Conservation (phyloP, 345 rosid species). For the Gossypium anomalum region DNA sequence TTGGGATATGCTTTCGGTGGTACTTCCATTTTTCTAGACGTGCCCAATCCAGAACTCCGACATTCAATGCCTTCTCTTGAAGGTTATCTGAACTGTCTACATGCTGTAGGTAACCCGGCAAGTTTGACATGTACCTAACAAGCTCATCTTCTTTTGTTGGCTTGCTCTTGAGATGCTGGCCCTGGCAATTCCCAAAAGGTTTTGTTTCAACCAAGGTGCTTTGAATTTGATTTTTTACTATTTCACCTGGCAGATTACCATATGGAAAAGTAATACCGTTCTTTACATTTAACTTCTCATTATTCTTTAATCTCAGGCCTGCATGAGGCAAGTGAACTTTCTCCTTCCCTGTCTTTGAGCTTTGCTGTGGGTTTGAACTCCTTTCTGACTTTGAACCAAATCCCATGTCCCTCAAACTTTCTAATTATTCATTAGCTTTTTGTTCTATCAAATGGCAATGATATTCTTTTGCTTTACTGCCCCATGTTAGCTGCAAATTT, state of each 20-base stretch:
- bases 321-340: conserved; percentile 22
- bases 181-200: conserved; percentile 24
- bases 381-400: conserved; percentile 31
- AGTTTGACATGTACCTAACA: conserved; percentile 69
- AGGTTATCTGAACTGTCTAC: conserved; percentile 40
- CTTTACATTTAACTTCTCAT: conserved; percentile 34
- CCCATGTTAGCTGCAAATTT: conserved; percentile 16
- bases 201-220: conserved; percentile 28
- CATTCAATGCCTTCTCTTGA: conserved; percentile 63
- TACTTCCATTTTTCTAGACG: conserved; percentile 63
- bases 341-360: conserved; percentile 39
- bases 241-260: conserved; percentile 21
- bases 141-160: conserved; percentile 52
- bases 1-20: conserved; percentile 24
- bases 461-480: conserved; percentile 13
- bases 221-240: conserved; percentile 16
- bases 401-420: conserved; percentile 27
- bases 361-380: conserved; percentile 30
- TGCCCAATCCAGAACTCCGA: conserved; percentile 90
- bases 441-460: conserved; percentile 23
- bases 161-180: conserved; percentile 28
- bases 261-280: conserved; percentile 1
- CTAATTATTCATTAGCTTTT: conserved; percentile 16
- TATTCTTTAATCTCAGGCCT: conserved; percentile 25
- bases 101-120: conserved; percentile 70